These are phyloP conservation scores for Alternaria alternata DNA, from an alignment of 2,329 filamentous ascomycete species.

Conservation along the genomic window DNA sequence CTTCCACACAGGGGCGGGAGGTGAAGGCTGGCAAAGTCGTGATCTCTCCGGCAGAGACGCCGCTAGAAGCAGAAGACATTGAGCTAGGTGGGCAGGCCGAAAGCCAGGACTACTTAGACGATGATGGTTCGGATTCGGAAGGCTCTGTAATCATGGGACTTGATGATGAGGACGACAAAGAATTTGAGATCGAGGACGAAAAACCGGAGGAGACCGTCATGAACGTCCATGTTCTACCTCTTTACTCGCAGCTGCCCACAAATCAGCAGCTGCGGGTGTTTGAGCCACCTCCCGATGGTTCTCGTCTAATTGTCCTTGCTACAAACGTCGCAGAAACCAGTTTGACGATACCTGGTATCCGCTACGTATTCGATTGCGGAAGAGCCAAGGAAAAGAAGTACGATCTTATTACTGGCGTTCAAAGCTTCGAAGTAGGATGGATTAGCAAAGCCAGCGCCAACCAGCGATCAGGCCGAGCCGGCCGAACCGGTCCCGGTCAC, in stretches of 20 bases:
- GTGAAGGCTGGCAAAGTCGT: conserved; percentile 72
- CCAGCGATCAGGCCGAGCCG: conserved; percentile 91
- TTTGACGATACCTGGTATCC: conserved; percentile 92
- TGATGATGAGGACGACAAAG: conserved; percentile 69
- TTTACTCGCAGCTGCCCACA: conserved; percentile 92
- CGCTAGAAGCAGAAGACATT: conserved; percentile 85
- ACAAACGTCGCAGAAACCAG: conserved; percentile 98
- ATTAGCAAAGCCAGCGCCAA: conserved; percentile 96
- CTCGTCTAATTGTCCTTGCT: conserved; percentile 85
- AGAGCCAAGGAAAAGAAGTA: conserved; percentile 92
- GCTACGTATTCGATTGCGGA: conserved; percentile 95
- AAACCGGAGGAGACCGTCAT: conserved; percentile 68
- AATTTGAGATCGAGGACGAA: conserved; percentile 68
- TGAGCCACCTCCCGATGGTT: conserved; percentile 80
- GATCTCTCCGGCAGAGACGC: conserved; percentile 78
- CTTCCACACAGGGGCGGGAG: conserved; percentile 55
- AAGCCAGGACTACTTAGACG: conserved; percentile 52
- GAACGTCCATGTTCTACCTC: conserved; percentile 86
- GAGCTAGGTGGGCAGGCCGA: conserved; percentile 69
- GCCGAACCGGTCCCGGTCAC: conserved; percentile 93
- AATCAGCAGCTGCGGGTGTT: conserved; percentile 92
- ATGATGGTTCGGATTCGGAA: conserved; percentile 60
- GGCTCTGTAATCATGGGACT: conserved; percentile 68
- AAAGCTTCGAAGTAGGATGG: conserved; percentile 95
- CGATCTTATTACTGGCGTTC: conserved; percentile 86